A percentile compares a stretch with the other conserved stretches of the same genome.
Conservation (phyloP, 2,329 filamentous ascomycete genomes). For the Tolypocladium nubicola region DNA sequence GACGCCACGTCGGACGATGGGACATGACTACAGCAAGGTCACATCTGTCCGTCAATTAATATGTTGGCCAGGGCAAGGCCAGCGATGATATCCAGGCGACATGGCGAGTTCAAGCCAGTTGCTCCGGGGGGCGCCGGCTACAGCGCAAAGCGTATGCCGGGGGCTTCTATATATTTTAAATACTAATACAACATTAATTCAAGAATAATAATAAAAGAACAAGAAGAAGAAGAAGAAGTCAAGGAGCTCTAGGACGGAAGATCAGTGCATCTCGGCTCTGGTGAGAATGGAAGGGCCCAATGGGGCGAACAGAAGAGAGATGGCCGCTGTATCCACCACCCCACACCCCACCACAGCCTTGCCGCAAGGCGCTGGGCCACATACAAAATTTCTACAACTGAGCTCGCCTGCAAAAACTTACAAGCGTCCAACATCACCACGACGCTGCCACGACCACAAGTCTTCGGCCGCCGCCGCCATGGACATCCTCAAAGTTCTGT, state of each 20-base stretch:
- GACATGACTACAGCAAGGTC: neutral
- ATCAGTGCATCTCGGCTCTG: neutral
- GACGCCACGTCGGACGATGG: constrained; percentile 12
- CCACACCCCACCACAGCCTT: constrained; percentile 9
- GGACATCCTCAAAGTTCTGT: constrained; percentile 66
- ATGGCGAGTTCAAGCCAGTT: neutral
- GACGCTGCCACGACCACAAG: neutral
- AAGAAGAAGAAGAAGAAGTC: too few species aligned
- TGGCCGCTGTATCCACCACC: neutral
- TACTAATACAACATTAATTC: neutral
- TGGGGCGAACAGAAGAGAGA: neutral
- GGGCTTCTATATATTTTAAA: neutral
- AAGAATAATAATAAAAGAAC: neutral
- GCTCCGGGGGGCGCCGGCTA: neutral
- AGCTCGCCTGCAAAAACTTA: neutral
- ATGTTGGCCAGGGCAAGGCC: neutral
- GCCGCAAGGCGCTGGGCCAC: constrained; percentile 8
- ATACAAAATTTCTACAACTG: constrained; percentile 7
- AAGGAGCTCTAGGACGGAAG: neutral
- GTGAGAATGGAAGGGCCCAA: neutral
- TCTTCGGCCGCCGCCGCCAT: constrained; percentile 25
- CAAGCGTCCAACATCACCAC: neutral
- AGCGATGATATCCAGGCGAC: neutral
- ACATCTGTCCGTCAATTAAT: neutral
- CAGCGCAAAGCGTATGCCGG: too few species aligned